phyloP scores from a whole-genome alignment of 2,329 filamentous ascomycete species.

The Apiospora pterosperma region DNA sequence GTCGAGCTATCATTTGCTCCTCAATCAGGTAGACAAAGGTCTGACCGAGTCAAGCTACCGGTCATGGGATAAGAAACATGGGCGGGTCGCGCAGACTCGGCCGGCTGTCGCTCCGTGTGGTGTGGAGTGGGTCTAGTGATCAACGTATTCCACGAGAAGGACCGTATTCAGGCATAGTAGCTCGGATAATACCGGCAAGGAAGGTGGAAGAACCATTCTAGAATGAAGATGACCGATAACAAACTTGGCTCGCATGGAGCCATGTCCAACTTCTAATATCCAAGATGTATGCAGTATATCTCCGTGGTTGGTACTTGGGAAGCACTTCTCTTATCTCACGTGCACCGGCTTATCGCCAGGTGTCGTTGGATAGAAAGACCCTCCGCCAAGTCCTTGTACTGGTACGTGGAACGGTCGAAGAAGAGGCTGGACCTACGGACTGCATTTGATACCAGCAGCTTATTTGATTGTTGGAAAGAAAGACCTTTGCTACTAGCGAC shows the following conservation, averaged over 20 bases:
- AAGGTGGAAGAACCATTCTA: too few species aligned
- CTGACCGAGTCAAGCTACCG: not conserved
- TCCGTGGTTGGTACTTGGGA: too few species aligned
- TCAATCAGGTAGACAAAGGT: not conserved
- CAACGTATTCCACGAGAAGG: not conserved
- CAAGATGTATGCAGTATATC: not conserved
- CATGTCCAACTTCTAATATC: not conserved
- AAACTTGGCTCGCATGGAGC: not conserved
- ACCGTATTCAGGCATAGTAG: not conserved
- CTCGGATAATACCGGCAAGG: not conserved
- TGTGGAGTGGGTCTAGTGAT: not conserved
- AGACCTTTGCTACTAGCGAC: not conserved
- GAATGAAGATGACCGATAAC: too few species aligned
- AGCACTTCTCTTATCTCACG: not conserved
- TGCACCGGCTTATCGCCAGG: not conserved
- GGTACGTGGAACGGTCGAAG: not conserved
- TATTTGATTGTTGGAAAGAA: not conserved
- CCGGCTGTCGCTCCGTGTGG: not conserved
- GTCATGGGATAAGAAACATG: not conserved
- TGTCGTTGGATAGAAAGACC: not conserved
- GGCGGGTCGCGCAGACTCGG: not conserved
- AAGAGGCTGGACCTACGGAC: not conserved
- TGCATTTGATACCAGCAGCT: too few species aligned
- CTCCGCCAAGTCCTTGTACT: not conserved
- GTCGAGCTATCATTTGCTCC: not conserved